Evolutionary conservation across 2,329 filamentous ascomycete species (phyloP).

Genomic region (Pseudonectria buxi): DNA sequence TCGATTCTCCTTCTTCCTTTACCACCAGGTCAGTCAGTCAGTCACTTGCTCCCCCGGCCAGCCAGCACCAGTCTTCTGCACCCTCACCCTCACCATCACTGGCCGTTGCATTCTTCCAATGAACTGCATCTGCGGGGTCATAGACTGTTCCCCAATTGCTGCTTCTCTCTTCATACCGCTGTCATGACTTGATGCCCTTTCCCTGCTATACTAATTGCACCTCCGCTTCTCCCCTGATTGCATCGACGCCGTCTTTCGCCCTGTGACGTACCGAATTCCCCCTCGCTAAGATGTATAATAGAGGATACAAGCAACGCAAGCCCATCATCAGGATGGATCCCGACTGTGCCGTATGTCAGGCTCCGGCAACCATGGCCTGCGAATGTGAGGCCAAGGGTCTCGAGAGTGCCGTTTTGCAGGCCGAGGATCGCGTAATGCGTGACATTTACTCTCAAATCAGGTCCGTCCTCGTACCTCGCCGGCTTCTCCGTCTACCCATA

Average conservation of each 20-base stretch:
- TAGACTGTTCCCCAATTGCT: conserved; percentile 18
- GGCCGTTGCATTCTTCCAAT: conserved; percentile 16
- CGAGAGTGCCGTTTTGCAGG: conserved; percentile 55
- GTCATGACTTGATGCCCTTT: conserved; percentile 18
- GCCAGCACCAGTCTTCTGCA: conserved; percentile 12
- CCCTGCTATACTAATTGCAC: conserved; percentile 17
- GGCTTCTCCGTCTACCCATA: not conserved
- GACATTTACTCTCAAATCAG: conserved; percentile 56
- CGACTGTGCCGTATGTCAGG: conserved; percentile 60
- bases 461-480: conserved; percentile 33
- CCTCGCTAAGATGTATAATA: conserved; percentile 46
- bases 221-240: conserved; percentile 6
- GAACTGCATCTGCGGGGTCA: conserved; percentile 22
- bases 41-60: conserved; percentile 13
- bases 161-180: conserved; percentile 11
- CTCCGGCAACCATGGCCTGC: conserved; percentile 51
- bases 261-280: conserved; percentile 10
- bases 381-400: conserved; percentile 62
- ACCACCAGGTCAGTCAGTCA: conserved; percentile 24
- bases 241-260: conserved; percentile 6
- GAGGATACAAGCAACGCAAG: conserved; percentile 40
- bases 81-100: conserved; percentile 12
- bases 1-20: conserved; percentile 14
- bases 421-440: conserved; percentile 58
- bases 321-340: conserved; percentile 58